Conservation (phyloP, 2,329 filamentous ascomycete species). For the Daldinia sp. region DNA sequence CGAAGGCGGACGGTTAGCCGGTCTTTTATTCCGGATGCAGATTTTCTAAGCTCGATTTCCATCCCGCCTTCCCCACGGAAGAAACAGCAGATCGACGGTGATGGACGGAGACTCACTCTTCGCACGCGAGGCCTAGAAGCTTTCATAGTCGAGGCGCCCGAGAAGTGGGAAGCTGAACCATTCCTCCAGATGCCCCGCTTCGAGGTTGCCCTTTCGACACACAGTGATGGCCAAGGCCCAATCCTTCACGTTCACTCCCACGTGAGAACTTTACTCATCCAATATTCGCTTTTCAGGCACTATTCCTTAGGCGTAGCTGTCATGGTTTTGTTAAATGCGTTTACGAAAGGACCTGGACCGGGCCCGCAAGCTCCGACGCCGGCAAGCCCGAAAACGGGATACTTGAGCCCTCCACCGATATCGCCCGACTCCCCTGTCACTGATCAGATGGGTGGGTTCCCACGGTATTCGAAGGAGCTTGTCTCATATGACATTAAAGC, state of each 20-base stretch:
- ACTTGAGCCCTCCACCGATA: conserved; percentile 51
- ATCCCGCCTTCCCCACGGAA: conserved; percentile 59
- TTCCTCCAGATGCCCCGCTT: conserved; percentile 88
- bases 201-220: conserved; percentile 84
- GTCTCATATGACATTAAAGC: conserved; percentile 84
- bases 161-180: conserved; percentile 83
- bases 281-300: conserved; percentile 93
- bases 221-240: conserved; percentile 85
- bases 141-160: conserved; percentile 86
- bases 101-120: conserved; percentile 83
- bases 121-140: conserved; percentile 86
- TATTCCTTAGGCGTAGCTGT: conserved; percentile 86
- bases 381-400: conserved; percentile 42
- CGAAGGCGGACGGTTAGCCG: conserved; percentile 80
- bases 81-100: conserved; percentile 64
- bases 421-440: conserved; percentile 46
- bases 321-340: conserved; percentile 76
- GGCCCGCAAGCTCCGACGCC: conserved; percentile 42
- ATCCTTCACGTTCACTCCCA: conserved; percentile 87
- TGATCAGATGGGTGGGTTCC: conserved; percentile 46
- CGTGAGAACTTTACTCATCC: conserved; percentile 78
- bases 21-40: conserved; percentile 74
- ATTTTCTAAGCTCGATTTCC: conserved; percentile 62
- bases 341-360: conserved; percentile 62
- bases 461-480: conserved; percentile 65